Evolutionary conservation across 805 yeast species (phyloP).

Genomic region (Lachancea nothofagi): DNA sequence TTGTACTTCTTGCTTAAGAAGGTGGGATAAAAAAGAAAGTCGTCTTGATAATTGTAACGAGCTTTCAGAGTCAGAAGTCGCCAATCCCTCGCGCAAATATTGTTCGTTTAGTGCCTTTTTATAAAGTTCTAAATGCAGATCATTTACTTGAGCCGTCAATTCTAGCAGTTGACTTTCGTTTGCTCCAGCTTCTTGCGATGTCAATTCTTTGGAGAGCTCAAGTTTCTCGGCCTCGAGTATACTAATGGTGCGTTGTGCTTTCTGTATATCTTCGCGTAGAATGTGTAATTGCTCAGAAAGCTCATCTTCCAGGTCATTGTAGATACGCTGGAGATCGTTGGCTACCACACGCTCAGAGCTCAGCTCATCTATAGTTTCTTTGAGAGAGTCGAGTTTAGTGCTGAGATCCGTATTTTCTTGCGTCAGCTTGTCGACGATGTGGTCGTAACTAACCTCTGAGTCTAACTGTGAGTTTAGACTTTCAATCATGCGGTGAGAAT

Average conservation of each 20-base stretch:
- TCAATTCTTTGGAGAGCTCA: not conserved
- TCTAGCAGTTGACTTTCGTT: conserved; percentile 1
- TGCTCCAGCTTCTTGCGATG: conserved; percentile 8
- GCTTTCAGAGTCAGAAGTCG: no score
- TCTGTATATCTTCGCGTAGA: conserved; percentile 14
- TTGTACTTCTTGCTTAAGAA: not conserved
- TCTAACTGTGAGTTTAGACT: conserved; percentile 29
- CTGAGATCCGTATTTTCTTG: conserved; percentile 34
- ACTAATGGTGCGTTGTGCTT: conserved; percentile 1
- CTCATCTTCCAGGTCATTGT: conserved; percentile 43
- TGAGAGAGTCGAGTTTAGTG: conserved; percentile 32
- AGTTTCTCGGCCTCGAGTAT: not conserved
- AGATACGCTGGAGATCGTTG: conserved; percentile 45
- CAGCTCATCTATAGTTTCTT: conserved; percentile 29
- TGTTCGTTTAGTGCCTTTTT: not conserved
- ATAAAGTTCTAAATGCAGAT: not conserved
- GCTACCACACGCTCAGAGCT: conserved; percentile 6
- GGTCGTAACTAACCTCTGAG: conserved; percentile 28
- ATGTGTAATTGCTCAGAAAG: conserved; percentile 36
- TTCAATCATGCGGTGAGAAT: conserved; percentile 16
- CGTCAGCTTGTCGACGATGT: conserved; percentile 34
- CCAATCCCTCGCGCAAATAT: not conserved
- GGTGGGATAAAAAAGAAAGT: not conserved
- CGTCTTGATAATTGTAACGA: not conserved
- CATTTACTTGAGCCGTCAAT: conserved; percentile 1